These are phyloP conservation scores for Juncus inflexus DNA, from an alignment of 176 grass and related monocot species.

Conservation along the genomic window DNA sequence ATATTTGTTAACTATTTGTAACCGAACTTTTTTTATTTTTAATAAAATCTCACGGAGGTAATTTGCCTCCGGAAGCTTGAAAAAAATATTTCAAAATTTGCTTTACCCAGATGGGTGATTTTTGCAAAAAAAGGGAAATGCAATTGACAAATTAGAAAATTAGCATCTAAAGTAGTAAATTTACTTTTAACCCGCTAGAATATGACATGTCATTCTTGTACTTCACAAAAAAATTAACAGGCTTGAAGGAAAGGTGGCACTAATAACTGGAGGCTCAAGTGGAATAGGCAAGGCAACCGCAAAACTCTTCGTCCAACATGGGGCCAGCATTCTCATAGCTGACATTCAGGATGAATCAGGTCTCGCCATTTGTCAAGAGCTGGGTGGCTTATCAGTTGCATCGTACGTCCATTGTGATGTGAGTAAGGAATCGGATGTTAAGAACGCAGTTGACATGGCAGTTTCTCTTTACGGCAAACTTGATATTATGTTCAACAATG, in stretches of 20 bases:
- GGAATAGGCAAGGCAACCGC: constrained; percentile 20
- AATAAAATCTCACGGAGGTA: too few species aligned
- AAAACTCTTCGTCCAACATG: constrained; percentile 16
- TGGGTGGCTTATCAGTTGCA: constrained; percentile 2
- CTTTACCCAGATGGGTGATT: too few species aligned
- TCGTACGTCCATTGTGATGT: constrained; percentile 16
- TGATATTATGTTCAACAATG: constrained; percentile 42
- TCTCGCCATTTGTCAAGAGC: constrained; percentile 10
- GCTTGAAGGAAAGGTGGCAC: constrained; percentile 26
- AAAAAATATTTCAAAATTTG: too few species aligned
- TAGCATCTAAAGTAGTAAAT: too few species aligned
- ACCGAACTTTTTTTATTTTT: too few species aligned
- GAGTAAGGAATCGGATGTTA: background rate
- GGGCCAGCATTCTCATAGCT: constrained; percentile 21
- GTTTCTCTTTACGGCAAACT: constrained; percentile 25
- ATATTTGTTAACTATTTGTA: too few species aligned
- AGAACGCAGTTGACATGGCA: constrained; percentile 18
- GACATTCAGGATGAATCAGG: constrained; percentile 29
- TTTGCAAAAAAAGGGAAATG: too few species aligned
- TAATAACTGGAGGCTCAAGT: constrained; percentile 25
- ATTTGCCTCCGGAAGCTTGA: too few species aligned
- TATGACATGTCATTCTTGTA: too few species aligned
- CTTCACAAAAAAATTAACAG: background rate
- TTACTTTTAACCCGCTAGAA: too few species aligned
- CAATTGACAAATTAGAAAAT: too few species aligned